Base-by-base conservation (phyloP, 495 filamentous ascomycete species). In the Aspergillus egyptiacus region DNA sequence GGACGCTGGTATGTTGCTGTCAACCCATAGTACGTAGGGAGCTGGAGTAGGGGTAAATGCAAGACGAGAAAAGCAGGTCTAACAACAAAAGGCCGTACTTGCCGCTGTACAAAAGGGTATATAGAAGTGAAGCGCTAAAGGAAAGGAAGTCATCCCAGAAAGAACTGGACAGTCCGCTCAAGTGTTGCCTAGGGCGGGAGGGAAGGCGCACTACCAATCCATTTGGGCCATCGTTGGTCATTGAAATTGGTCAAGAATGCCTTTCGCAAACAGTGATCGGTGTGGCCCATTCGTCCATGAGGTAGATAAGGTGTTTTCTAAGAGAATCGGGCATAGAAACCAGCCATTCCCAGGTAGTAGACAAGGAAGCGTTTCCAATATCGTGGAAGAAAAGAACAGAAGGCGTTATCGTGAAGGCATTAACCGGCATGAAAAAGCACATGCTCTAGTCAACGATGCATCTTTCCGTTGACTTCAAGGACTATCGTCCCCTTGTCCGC, bases 391-490 rank as follows among this genome's bases (percentile, higher is more conserved):
- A 61, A 61, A 56, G 56, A 50, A 43, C 57, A 58, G 58, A 63
- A 63, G 57, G 59, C 59, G 63, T 66, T 67, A 64, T 74, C 66
- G 51, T 69, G 50, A 71, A 62, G 62, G 58, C 69, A 62, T 74
- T 57, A 69, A 48, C 54, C 50, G 51, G 67, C 62, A 61, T 67
- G 55, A 59, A 63, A n/a, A 61, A 43, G 37, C 40, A 46, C 39
- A 51, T 38, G 47, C 44, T 36, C 18, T 32, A 22, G 35, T 47
- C 18, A 36, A 38, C 37, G 34, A 18, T 15, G 27, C n/a, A 53
- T 33, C 19, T 34, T 25, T 48, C 50, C 50, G 49, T 44, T 41
- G 44, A 50, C 53, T 62, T 68, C 56, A 66, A 51, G 42, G 46
- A 43, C 62, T 65, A 34, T 71, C 67, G 18, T 71, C 71, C 24